A percentile compares a stretch with the other conserved stretches of the same genome.
phyloP scores from a whole-genome alignment of 2,329 filamentous ascomycete genomes.

The Colletotrichum horii region DNA sequence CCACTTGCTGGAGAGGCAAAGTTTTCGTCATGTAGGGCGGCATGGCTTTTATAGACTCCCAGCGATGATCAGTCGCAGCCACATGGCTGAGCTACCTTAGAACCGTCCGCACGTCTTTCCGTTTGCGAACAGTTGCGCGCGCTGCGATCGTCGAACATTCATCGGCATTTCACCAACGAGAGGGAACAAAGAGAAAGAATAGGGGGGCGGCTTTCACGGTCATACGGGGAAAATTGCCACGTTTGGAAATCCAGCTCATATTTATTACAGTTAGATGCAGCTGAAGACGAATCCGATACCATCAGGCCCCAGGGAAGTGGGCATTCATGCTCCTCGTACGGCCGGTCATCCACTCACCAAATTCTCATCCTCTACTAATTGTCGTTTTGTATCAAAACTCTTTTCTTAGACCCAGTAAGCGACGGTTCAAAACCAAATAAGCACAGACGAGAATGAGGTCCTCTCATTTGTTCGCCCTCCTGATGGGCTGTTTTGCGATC shows the following conservation, averaged over 20 bases:
- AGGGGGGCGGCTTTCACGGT: background rate
- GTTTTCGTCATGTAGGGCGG: background rate
- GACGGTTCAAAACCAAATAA: rapidly evolving
- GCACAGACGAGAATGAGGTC: background rate
- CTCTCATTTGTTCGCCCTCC: background rate
- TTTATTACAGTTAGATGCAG: background rate
- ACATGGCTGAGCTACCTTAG: background rate
- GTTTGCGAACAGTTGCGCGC: background rate
- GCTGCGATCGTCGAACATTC: background rate
- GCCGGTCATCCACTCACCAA: background rate
- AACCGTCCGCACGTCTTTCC: background rate
- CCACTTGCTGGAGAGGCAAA: background rate
- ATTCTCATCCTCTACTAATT: background rate
- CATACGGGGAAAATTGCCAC: background rate
- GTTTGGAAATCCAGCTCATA: background rate
- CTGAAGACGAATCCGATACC: background rate
- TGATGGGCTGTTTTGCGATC: background rate
- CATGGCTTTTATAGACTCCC: background rate
- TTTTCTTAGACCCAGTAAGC: background rate
- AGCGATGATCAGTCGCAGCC: background rate
- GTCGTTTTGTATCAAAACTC: background rate
- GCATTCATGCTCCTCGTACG: background rate
- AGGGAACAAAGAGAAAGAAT: background rate
- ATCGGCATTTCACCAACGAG: background rate
- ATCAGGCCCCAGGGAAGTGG: background rate